Percentiles rank a stretch among this genome's conserved stretches.
These are phyloP conservation scores for Trichoderma erinaceum DNA, from an alignment of 495 filamentous ascomycete species.

Conservation along the genomic window DNA sequence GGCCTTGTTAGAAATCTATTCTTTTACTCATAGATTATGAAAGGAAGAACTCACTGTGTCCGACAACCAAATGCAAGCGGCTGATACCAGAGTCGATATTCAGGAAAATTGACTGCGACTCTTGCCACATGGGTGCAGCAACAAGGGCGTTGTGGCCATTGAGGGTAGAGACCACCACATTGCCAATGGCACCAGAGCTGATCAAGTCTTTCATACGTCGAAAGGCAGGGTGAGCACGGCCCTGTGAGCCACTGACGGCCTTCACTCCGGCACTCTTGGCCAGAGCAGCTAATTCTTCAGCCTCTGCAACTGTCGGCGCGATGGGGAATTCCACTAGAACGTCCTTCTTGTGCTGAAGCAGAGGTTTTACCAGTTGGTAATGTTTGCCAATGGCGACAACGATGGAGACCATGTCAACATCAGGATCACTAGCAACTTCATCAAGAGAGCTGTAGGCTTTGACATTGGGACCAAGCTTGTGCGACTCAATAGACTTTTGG, in stretches of 20 bases:
- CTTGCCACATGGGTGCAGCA: slow-evolving; percentile 19
- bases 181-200: slow-evolving; percentile 23
- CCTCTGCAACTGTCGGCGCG: slow-evolving; percentile 20
- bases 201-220: slow-evolving; percentile 25
- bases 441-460: slow-evolving; percentile 40
- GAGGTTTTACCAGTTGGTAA: slow-evolving; percentile 38
- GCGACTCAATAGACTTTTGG: slow-evolving; percentile 33
- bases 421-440: slow-evolving; percentile 43
- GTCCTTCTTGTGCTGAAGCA: slow-evolving; percentile 40
- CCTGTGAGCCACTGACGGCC: slow-evolving; percentile 28
- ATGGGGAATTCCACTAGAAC: slow-evolving; percentile 50
- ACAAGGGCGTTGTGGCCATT: slow-evolving; percentile 9
- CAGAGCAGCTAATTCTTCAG: slow-evolving; percentile 32
- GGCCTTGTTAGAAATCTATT: not conserved
- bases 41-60: slow-evolving; percentile 24
- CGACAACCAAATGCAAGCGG: slow-evolving; percentile 24
- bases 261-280: slow-evolving; percentile 30
- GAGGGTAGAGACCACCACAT: slow-evolving; percentile 23
- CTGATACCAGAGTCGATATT: slow-evolving; percentile 26
- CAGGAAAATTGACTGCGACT: slow-evolving; percentile 24
- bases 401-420: slow-evolving; percentile 48
- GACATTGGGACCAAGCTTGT: slow-evolving; percentile 33
- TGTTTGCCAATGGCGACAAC: slow-evolving; percentile 41
- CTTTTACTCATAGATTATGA: not conserved
- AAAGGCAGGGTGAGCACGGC: slow-evolving; percentile 19